These are phyloP conservation scores for Collybia nuda DNA, from an alignment of 768 basidiomycete species.

Conservation along the genomic window DNA sequence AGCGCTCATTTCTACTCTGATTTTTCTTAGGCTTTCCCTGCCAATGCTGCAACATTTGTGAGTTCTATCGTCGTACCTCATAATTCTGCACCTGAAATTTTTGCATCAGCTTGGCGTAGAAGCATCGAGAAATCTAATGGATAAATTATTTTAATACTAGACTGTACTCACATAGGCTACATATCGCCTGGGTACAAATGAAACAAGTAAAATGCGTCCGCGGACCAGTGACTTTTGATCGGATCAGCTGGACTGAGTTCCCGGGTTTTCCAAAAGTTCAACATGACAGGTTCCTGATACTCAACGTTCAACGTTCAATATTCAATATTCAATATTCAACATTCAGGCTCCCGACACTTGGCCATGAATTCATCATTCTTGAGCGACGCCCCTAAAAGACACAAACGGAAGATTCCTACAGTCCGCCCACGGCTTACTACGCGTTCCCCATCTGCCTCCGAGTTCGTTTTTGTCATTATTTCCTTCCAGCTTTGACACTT, in stretches of 20 bases:
- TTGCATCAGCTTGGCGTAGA: slow-evolving; percentile 83
- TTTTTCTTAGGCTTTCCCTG: slow-evolving; percentile 79
- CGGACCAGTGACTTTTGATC: too few species aligned
- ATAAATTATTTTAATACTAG: slow-evolving; percentile 51
- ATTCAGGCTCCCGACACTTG: background rate
- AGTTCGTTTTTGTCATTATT: slow-evolving; percentile 26
- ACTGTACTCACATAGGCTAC: background rate
- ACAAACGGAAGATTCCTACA: slow-evolving; percentile 9
- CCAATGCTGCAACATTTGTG: slow-evolving; percentile 93
- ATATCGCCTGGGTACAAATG: too few species aligned
- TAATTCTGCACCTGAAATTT: slow-evolving; percentile 7
- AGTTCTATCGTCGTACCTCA: slow-evolving; percentile 27
- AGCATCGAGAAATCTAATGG: slow-evolving; percentile 80
- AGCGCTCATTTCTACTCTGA: background rate
- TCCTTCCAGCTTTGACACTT: background rate
- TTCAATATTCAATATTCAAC: too few species aligned
- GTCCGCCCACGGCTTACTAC: slow-evolving; percentile 14
- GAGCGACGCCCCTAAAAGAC: slow-evolving; percentile 8
- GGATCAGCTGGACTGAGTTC: too few species aligned
- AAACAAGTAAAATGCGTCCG: too few species aligned
- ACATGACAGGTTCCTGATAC: too few species aligned
- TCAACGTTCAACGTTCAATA: too few species aligned
- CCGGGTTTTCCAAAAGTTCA: too few species aligned
- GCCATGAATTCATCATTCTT: slow-evolving; percentile 5
- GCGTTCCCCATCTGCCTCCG: slow-evolving; percentile 45